Conservation (phyloP, 2,329 filamentous ascomycete genomes). For the Helicocarpus griseus region DNA sequence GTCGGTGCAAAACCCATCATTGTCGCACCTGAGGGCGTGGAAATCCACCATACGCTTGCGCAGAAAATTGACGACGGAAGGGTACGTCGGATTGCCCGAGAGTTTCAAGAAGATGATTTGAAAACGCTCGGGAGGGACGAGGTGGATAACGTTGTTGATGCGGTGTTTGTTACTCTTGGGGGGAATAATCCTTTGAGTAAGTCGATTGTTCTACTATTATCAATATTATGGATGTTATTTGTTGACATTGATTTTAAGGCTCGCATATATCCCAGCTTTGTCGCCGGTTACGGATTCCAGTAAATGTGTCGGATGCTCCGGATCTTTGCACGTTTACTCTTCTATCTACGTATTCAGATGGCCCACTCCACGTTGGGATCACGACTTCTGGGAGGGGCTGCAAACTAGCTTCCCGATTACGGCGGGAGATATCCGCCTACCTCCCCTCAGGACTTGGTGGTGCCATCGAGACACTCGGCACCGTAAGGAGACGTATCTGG, state of each 20-base stretch:
- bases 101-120: constrained; percentile 63
- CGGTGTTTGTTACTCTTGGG: constrained; percentile 72
- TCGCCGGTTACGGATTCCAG: constrained; percentile 68
- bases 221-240: constrained; percentile 4
- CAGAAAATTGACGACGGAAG: constrained; percentile 34
- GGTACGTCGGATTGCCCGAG: constrained; percentile 32
- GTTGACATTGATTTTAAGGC: constrained; percentile 31
- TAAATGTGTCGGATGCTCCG: constrained; percentile 86
- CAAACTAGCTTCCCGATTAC: constrained; percentile 81
- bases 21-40: constrained; percentile 57
- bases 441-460: constrained; percentile 65
- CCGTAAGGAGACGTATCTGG: constrained; percentile 59
- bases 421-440: constrained; percentile 73
- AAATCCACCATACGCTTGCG: constrained; percentile 48
- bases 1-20: constrained; percentile 75
- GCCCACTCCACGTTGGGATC: constrained; percentile 86
- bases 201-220: constrained; percentile 13
- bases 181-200: constrained; percentile 41
- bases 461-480: constrained; percentile 69
- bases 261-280: constrained; percentile 65
- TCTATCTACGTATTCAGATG: constrained; percentile 79
- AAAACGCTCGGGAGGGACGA: constrained; percentile 69
- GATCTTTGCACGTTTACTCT: constrained; percentile 81
- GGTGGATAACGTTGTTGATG: constrained; percentile 70
- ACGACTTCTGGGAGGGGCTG: constrained; percentile 93